Base-by-base conservation (phyloP, 129 eudicot genomes). In the Heracleum sosnowskyi region DNA sequence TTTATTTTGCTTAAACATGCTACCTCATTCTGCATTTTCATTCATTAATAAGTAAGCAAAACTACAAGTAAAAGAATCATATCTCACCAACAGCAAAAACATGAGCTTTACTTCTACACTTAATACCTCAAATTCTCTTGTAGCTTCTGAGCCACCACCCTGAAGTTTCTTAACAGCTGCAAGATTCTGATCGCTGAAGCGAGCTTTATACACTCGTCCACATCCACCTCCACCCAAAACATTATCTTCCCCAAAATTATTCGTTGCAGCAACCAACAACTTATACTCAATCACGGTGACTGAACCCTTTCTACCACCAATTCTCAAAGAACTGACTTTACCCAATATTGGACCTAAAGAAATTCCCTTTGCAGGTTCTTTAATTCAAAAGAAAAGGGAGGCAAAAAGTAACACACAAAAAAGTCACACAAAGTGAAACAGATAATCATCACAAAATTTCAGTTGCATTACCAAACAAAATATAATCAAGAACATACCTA, bases 1-100 rank as follows among this genome's bases (percentile, higher is more conserved):
- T 85, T 92, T 63, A 95, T 87, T 87, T 86, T 95, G 80, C 90
- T 89, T 78, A 95, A 86, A 88, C 82, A 90, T 13, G 82, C 88
- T n/a, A 92, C 82, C 84, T 90, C 98, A 87, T 91, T 95, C 98
- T 95, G 96, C 86, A 90, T 83, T 72, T 41, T n/a, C 55, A 71
- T 46, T 29, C 51, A 22, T 3, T 22, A n/a, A 45, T 35, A 31
- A 53, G 45, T 41, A 64, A 70, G 69, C 40, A 33, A 80, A 60
- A 24, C 78, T 71, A 64, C 34, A 71, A 85, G 12, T 40, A 34
- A 75, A n/a, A 10, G 64, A 49, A 79, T 33, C n/a, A 77, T 62
- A 24, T 55, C 17, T 26, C 22, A 63, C 31, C 76, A 76, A 26
- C 60, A 29, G 12, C 4, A n/a, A 29, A 76, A 17, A 44, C 10